Evolutionary conservation across 2,329 filamentous ascomycete genomes (phyloP).

Genomic region (Arthrinium puccinioides): DNA sequence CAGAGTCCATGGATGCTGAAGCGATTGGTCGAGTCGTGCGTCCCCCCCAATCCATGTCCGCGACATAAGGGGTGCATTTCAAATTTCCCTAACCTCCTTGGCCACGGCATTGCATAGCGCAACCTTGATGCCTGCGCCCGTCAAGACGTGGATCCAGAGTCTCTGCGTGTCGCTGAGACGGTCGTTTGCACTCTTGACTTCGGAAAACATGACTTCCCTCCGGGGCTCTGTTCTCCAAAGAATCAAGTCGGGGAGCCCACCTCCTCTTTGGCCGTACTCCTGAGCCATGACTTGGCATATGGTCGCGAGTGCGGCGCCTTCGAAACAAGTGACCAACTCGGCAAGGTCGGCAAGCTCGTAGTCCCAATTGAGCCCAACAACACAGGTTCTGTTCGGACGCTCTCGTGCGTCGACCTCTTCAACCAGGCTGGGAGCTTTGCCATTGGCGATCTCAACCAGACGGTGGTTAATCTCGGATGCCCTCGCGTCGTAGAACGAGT

Average conservation of each 20-base stretch:
- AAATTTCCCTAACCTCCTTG: constrained; percentile 38
- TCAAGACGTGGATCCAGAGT: constrained; percentile 92
- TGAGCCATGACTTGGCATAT: constrained; percentile 93
- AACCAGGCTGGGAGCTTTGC: constrained; percentile 61
- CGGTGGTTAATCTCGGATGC: constrained; percentile 83
- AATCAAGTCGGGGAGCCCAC: constrained; percentile 87
- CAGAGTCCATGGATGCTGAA: too few species aligned
- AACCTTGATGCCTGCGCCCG: constrained; percentile 75
- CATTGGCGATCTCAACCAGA: constrained; percentile 81
- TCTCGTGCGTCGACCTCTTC: constrained; percentile 62
- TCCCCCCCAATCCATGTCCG: too few species aligned
- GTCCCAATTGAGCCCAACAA: constrained; percentile 89
- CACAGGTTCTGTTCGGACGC: constrained; percentile 65
- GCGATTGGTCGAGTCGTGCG: too few species aligned
- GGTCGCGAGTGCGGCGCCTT: constrained; percentile 70
- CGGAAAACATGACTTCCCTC: constrained; percentile 64
- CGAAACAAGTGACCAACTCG: constrained; percentile 73
- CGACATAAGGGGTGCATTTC: too few species aligned
- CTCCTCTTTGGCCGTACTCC: constrained; percentile 80
- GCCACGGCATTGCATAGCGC: constrained; percentile 66
- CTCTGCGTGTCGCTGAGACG: constrained; percentile 91
- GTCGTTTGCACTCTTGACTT: constrained; percentile 84
- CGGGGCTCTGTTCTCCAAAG: constrained; percentile 58
- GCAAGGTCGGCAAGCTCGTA: constrained; percentile 72
- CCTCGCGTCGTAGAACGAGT: constrained; percentile 83